Base-by-base conservation (phyloP, 495 filamentous ascomycete species). In the Sabuloglossum arenarium region DNA sequence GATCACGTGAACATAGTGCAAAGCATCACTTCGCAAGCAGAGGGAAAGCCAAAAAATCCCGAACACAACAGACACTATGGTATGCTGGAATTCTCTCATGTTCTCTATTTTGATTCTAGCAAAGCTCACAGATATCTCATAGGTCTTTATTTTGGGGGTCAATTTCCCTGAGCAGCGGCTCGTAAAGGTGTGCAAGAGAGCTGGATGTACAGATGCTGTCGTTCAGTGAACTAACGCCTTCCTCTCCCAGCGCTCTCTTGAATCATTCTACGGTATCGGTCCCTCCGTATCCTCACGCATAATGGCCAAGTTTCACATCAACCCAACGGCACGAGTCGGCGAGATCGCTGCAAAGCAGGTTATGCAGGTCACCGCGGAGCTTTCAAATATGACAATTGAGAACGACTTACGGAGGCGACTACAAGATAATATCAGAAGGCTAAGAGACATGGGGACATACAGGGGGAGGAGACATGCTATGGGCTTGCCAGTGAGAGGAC, bases 371-470 rank as follows among this genome's bases (percentile, higher is more conserved):
- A 86, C 79, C n/a, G 79, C 80, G 43, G 85, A 88, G 62, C 73
- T 98, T 39, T 85, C 89, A 6, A 81, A 79, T 11, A 88, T 98
- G 88, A 93, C 82, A 43, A 87, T 94, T 59, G 93, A 97, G 67
- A 94, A 85, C 62, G 89, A 98, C 61, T 72, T 94, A 58, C 72
- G 79, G 64, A 74, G 81, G 66, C 72, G 85, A 54, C 61, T 94
- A 42, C 69, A 78, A 61, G 87, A 94, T 30, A 86, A 97, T 64
- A 94, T 98, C 61, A 76, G 75, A 63, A 75, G 91, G 32, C 64
- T 98, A 66, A 81, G 83, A 65, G 89, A 95, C 66, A 94, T 94
- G 70, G 90, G 90, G 32, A 79, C 85, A 12, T 94, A 94, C 68
- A 73, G 93, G 37, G 91, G 91, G 55, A 78, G 86, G 66, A 72